Evolutionary conservation across 108 stramenopile species (phyloP), one percentile per base, ranked within the genome.

Genomic region (Pseudonitzschia multiseries): DNA sequence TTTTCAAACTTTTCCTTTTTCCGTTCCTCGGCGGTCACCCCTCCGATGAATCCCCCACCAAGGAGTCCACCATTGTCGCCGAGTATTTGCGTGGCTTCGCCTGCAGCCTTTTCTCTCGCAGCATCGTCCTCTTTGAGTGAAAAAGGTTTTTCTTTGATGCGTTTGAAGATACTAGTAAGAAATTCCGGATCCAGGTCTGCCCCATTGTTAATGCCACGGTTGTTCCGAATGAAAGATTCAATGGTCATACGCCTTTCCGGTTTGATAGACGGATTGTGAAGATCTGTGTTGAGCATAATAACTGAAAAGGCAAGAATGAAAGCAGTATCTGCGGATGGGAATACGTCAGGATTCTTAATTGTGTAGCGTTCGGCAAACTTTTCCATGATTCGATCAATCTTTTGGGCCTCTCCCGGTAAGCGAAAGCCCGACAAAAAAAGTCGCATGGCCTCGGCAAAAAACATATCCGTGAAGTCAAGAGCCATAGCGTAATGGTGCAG

Each of bases 311-410:
- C 98, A 21, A 99, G 85, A 62, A 99, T 96, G 75, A 99, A 99
- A 0, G 98, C 98, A 44, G 97, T 97, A 80, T 99, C 99, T 20
- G 98, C 98, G 8, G 90, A 94, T 15, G 98, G 93, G 73, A 99
- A 99, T 4, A 96, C 94, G 24, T 86, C 84, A 12, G 70, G 68
- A 81, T 97, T 97, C 73, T 97, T 93, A 57, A 70, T 64, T 32
- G 90, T 97, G 80, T 89, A 99, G 28, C 88, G 84, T 78, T 98
- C 98, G 12, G 99, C 99, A 76, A 99, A 99, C 71, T 97, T 98
- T 74, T 99, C 99, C 98, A 99, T 99, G 54, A 99, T 99, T 41
- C 99, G 93, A 73, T 99, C 99, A 83, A 99, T 99, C 81, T 95
- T 95, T 75, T 99, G 99, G 18, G 98, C 98, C 82, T 99, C 99